phyloP scores from a whole-genome alignment of 164 flowering plant genomes.

The Santalum album region DNA sequence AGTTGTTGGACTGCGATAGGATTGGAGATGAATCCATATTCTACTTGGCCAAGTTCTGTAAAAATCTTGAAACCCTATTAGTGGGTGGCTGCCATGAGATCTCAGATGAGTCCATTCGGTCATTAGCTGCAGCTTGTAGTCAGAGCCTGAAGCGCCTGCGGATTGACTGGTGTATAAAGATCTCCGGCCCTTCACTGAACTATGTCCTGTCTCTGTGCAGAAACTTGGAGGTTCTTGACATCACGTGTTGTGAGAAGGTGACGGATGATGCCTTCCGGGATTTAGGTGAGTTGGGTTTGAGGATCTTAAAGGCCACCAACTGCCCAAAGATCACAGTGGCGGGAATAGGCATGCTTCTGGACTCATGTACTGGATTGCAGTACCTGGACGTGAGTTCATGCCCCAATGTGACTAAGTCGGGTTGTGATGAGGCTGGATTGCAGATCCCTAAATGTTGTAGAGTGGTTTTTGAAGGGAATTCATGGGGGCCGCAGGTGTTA shows the following conservation, averaged over 20 bases:
- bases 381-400: slow-evolving; percentile 88
- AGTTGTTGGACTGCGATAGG: slow-evolving; percentile 67
- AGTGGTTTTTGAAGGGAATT: slow-evolving; percentile 62
- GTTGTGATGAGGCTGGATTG: slow-evolving; percentile 72
- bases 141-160: slow-evolving; percentile 52
- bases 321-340: slow-evolving; percentile 72
- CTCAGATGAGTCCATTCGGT: slow-evolving; percentile 50
- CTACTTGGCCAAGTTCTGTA: slow-evolving; percentile 57
- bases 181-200: slow-evolving; percentile 62
- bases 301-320: slow-evolving; percentile 59
- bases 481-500: slow-evolving; percentile 42
- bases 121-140: slow-evolving; percentile 43
- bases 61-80: slow-evolving; percentile 67
- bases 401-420: slow-evolving; percentile 50
- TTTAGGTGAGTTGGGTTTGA: slow-evolving; percentile 37
- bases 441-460: slow-evolving; percentile 61
- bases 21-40: slow-evolving; percentile 64
- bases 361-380: slow-evolving; percentile 48
- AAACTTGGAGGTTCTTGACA: slow-evolving; percentile 66
- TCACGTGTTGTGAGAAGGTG: slow-evolving; percentile 79
- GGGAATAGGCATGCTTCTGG: slow-evolving; percentile 47
- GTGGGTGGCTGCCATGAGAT: slow-evolving; percentile 76
- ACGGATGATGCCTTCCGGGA: slow-evolving; percentile 67
- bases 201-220: slow-evolving; percentile 47
- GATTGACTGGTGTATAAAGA: slow-evolving; percentile 86